Base-by-base conservation (phyloP, 2,329 filamentous ascomycete species). In the Sporothrix schenckii region DNA sequence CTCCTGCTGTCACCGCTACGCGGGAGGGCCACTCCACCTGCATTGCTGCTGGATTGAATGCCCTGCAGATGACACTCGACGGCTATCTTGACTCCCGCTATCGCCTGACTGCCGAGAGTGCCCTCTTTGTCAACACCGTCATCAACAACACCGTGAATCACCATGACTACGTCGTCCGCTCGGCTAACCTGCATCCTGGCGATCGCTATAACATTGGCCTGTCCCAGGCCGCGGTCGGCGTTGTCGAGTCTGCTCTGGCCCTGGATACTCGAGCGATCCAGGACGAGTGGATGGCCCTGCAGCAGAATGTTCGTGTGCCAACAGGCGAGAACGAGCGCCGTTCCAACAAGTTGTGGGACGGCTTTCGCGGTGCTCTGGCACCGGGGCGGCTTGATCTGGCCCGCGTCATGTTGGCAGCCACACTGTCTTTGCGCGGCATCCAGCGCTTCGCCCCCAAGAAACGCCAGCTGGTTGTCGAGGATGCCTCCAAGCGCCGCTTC, bases 311-410 rank as follows among this genome's bases (percentile, higher is more conserved):
- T 85, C 56, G 83, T 86, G 56, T 85, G 93, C 24, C 90, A 91
- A n/a, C 71, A 66, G 86, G 89, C 74, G 87, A 91, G 70, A 80
- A 91, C 54, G 87, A 88, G 73, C 88, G 90, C 21, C 87, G 92
- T 70, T 94, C 92, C 0, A 84, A 90, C 19, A 85, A 88, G 19
- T 87, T 97, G 54, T 97, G 94, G 91, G 91, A 92, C 73, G 85
- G 88, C 1, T 90, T 94, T 61, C 84, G 92, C 61, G 86, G 89
- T 66, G 87, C 89, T 34, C 85, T 95, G 65, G 85, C 88, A 74
- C 84, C 87, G 39, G 86, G 88, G 47, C 87, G 91, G 74, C 80
- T 91, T n/a, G 84, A 88, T 30, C 82, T 97, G n/a, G 92, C 92
- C 0, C 89, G 87, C 65, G 87, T 88, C 49, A 89, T 94, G 74